Percentiles rank a stretch among this genome's conserved stretches.
phyloP scores from a whole-genome alignment of 1,284 basidiomycete genomes.

The Sanghuangporus weigelae region DNA sequence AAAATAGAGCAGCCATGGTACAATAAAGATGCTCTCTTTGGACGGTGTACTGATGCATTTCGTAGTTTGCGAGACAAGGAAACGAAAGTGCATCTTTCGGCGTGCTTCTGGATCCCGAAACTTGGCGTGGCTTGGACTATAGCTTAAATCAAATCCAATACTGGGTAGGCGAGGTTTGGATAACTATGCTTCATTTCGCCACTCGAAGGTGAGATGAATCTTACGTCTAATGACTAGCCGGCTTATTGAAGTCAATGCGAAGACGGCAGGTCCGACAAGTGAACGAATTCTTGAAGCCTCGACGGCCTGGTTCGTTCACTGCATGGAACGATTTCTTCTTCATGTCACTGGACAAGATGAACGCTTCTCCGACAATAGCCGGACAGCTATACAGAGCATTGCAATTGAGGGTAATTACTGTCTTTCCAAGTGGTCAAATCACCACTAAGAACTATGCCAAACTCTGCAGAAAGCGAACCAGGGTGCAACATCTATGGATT shows the following conservation, averaged over 20 bases:
- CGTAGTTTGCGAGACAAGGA: conserved; percentile 51
- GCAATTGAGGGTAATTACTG: conserved; percentile 47
- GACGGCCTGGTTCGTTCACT: conserved; percentile 36
- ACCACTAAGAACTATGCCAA: conserved; percentile 4
- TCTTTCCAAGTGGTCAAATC: conserved; percentile 1
- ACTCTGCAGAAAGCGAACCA: conserved; percentile 42
- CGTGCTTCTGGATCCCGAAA: conserved; percentile 59
- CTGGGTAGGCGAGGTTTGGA: conserved; percentile 75
- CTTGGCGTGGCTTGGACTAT: conserved; percentile 55
- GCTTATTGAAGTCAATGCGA: conserved; percentile 7
- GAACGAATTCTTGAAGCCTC: conserved; percentile 56
- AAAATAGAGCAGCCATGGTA: conserved; percentile 64
- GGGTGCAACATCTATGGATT: conserved; percentile 54
- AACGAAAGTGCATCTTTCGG: conserved; percentile 54
- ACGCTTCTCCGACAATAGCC: conserved; percentile 45
- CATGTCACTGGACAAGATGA: conserved; percentile 19
- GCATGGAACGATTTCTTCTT: conserved; percentile 10
- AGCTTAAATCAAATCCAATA: conserved; percentile 54
- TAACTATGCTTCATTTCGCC: conserved; percentile 60
- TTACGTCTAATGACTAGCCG: neutral
- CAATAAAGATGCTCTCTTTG: conserved; percentile 18
- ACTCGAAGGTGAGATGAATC: conserved; percentile 52
- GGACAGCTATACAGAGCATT: conserved; percentile 60
- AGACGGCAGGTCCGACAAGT: conserved; percentile 62
- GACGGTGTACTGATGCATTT: too few species aligned